Conservation (phyloP, 495 filamentous ascomycete species). For the Aspergillus wentii region DNA sequence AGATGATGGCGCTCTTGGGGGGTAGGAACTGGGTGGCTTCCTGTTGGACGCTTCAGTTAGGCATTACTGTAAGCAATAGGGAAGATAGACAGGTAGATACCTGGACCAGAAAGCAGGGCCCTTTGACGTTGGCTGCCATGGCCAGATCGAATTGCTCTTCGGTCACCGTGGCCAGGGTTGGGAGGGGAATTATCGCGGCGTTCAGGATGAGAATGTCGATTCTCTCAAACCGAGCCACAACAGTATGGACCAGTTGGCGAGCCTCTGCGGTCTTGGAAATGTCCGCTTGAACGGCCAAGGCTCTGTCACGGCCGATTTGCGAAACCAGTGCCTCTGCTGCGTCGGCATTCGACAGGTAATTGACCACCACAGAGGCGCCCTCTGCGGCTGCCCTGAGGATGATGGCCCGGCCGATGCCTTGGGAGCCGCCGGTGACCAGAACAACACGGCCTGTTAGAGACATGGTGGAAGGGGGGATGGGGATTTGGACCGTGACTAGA, state of each 20-base stretch:
- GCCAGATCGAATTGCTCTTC: constrained; percentile 55
- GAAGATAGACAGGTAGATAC: no score
- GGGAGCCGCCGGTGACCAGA: constrained; percentile 62
- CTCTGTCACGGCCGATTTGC: constrained; percentile 45
- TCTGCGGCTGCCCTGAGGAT: constrained; percentile 47
- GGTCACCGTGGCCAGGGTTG: constrained; percentile 51
- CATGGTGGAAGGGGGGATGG: no score
- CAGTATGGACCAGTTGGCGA: constrained; percentile 36
- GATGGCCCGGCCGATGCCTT: constrained; percentile 61
- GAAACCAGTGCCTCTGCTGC: constrained; percentile 53
- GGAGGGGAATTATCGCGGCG: constrained; percentile 55
- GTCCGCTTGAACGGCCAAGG: constrained; percentile 52
- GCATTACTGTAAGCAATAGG: no score
- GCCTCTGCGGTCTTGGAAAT: constrained; percentile 33
- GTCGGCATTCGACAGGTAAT: constrained; percentile 49
- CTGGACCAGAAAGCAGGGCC: constrained; percentile 60
- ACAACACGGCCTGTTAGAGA: constrained; percentile 53
- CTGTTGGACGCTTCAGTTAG: no score
- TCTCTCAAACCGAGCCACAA: constrained; percentile 40
- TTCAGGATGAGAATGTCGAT: constrained; percentile 65
- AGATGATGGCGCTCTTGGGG: no score
- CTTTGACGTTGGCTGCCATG: constrained; percentile 61
- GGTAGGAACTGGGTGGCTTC: no score
- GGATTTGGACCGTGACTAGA: no score
- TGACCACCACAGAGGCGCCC: constrained; percentile 63